Evolutionary conservation across 768 basidiomycete species (phyloP).

Genomic region (Hydnomerulius pinastri): DNA sequence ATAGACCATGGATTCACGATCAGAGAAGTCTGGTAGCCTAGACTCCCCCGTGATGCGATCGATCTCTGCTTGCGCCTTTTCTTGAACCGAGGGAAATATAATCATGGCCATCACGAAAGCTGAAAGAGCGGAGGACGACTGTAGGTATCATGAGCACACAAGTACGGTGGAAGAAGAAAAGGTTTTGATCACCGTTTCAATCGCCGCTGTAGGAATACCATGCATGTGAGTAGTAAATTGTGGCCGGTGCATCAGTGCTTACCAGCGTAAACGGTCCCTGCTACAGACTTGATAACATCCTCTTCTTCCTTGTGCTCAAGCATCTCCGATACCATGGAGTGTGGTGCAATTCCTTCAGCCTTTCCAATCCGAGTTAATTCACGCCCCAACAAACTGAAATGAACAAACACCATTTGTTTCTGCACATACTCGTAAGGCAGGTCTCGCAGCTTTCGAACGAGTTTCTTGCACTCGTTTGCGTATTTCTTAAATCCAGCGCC

Average conservation of each 20-base stretch:
- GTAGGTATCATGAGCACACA: neutral
- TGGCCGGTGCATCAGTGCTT: neutral
- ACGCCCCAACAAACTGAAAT: too few species aligned
- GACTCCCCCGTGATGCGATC: too few species aligned
- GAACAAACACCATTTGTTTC: conserved; percentile 23
- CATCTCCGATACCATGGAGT: conserved; percentile 24
- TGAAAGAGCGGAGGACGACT: conserved; percentile 25
- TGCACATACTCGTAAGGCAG: conserved; percentile 18
- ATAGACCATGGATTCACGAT: too few species aligned
- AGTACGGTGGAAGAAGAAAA: neutral
- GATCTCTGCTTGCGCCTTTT: too few species aligned
- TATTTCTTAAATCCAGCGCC: conserved; percentile 29
- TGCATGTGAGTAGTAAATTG: neutral
- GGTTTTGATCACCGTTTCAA: conserved; percentile 20
- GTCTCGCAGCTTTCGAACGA: conserved; percentile 21
- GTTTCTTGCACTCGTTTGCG: conserved; percentile 16
- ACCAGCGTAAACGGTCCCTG: conserved; percentile 34
- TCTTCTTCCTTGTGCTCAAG: conserved; percentile 28
- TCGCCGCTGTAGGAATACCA: conserved; percentile 11
- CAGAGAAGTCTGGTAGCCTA: too few species aligned
- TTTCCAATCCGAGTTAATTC: neutral
- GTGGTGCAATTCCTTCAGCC: conserved; percentile 15
- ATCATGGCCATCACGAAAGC: conserved; percentile 29
- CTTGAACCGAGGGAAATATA: conserved; percentile 24
- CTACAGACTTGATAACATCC: conserved; percentile 29